Evolutionary conservation across 2,329 filamentous ascomycete species (phyloP), one percentile per base, ranked within the genome.

Genomic region (Seiridium unicorne): DNA sequence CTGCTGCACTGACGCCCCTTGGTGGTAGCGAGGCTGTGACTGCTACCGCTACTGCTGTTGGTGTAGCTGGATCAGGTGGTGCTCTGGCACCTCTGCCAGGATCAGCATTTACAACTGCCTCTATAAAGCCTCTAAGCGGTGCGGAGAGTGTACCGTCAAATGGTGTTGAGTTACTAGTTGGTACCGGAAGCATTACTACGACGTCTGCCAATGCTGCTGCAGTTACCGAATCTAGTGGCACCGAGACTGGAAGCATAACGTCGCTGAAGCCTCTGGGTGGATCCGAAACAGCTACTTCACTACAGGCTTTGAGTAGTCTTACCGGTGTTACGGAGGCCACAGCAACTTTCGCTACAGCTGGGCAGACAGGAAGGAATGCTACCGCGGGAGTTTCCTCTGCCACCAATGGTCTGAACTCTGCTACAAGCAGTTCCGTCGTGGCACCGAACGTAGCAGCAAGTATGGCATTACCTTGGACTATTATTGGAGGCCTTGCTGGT

Each of bases 251-350:
- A 35, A 51, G 31, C 32, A 26, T 18, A 5, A 55, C 54, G 10
- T 57, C 54, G 7, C 11, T 57, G 11, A 46, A 57, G 44, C 40
- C 54, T 31, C 54, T 57, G 6, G 54, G 54, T 6, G 34, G 54
- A 8, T 18, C 40, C 26, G 54, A 46, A 13, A 18, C 42, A 7
- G 44, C 42, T 26, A 35, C 54, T 13, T 46, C 54, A 32, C 42
- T 57, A 40, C 54, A 47, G 54, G 40, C 54, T 4, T 44, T 57
- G 42, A 55, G 38, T 38, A 44, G 51, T 18, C 18, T 18, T 38
- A 44, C 51, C 8, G 51, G 51, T 5, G 11, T 35, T n/a, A 31
- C 38, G 5, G 31, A 53, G 18, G 31, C 49, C 11, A 36, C 49
- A 11, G n/a, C 11, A 4, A 55, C 51, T 9, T 18, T 48, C 8